Evolutionary conservation across 2,329 filamentous ascomycete genomes (phyloP).

Genomic region (Penicillium hesseltinei): DNA sequence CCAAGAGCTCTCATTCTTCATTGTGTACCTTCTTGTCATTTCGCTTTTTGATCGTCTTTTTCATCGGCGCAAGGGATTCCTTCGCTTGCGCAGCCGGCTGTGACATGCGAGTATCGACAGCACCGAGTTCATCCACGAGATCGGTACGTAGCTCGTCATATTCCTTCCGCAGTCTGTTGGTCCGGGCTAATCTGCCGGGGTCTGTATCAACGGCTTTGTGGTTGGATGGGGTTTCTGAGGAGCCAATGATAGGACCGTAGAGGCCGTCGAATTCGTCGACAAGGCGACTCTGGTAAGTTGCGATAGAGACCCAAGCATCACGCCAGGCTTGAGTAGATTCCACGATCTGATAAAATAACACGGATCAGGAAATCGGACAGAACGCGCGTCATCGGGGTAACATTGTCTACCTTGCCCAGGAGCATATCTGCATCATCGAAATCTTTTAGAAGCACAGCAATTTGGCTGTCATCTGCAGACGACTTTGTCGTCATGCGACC

Average conservation of each 20-base stretch:
- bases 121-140: conserved; percentile 66
- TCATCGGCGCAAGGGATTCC: conserved; percentile 66
- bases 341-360: conserved; percentile 58
- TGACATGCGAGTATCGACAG: conserved; percentile 69
- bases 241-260: conserved; percentile 73
- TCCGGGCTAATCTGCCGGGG: conserved; percentile 61
- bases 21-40: conserved; percentile 67
- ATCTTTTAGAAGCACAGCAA: conserved; percentile 71
- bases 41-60: conserved; percentile 80
- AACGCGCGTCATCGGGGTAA: conserved; percentile 9
- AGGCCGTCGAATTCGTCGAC: conserved; percentile 67
- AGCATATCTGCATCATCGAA: conserved; percentile 78
- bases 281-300: conserved; percentile 65
- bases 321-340: conserved; percentile 74
- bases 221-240: conserved; percentile 56
- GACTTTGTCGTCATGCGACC: conserved; percentile 66
- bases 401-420: conserved; percentile 61
- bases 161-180: conserved; percentile 62
- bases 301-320: conserved; percentile 73
- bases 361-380: conserved; percentile 6
- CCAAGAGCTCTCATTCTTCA: background rate
- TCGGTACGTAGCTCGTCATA: conserved; percentile 71
- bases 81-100: conserved; percentile 68
- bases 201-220: conserved; percentile 62
- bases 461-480: conserved; percentile 72